These are phyloP conservation scores for Physcomitrellopsis africana DNA, from an alignment of 225 moss, liverwort and hornwort species.

Conservation along the genomic window DNA sequence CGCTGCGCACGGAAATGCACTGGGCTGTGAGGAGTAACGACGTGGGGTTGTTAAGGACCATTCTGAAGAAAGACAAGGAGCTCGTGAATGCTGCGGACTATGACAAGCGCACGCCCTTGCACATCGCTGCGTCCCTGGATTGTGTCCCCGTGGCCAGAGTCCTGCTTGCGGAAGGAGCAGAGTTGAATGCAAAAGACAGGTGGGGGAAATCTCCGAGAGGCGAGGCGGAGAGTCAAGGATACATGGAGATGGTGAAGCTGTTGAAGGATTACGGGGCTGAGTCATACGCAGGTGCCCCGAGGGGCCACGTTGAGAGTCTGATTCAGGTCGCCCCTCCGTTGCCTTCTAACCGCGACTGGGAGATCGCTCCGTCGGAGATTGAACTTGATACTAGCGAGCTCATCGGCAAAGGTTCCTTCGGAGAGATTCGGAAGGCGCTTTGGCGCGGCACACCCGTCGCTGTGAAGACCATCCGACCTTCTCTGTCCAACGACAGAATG, in stretches of 20 bases:
- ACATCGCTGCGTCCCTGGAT: constrained; percentile 51
- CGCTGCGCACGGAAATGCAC: constrained; percentile 55
- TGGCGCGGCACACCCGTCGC: constrained; percentile 93
- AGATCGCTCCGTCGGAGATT: constrained; percentile 73
- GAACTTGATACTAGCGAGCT: constrained; percentile 46
- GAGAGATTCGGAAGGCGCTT: constrained; percentile 75
- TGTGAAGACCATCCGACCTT: constrained; percentile 80
- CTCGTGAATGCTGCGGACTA: constrained; percentile 52
- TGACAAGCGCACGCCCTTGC: constrained; percentile 53
- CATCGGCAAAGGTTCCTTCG: constrained; percentile 92
- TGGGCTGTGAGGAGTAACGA: constrained; percentile 53
- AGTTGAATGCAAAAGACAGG: constrained; percentile 42
- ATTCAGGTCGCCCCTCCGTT: constrained; percentile 58
- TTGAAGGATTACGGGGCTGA: constrained; percentile 55
- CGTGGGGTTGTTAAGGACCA: constrained; percentile 32
- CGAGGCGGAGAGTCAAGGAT: constrained; percentile 58
- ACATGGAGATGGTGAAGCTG: constrained; percentile 57
- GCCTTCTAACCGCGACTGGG: constrained; percentile 68
- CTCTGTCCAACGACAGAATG: constrained; percentile 74
- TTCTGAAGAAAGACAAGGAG: constrained; percentile 44
- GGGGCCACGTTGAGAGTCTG: constrained; percentile 42
- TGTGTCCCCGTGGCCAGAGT: constrained; percentile 39
- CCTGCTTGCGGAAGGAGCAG: constrained; percentile 44
- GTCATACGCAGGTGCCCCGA: constrained; percentile 32
- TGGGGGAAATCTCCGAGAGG: constrained; percentile 58